Percentiles rank a stretch among this genome's conserved stretches.
These are phyloP conservation scores for Eucalyptus regnans DNA, from an alignment of 345 rosid genomes.

Conservation along the genomic window DNA sequence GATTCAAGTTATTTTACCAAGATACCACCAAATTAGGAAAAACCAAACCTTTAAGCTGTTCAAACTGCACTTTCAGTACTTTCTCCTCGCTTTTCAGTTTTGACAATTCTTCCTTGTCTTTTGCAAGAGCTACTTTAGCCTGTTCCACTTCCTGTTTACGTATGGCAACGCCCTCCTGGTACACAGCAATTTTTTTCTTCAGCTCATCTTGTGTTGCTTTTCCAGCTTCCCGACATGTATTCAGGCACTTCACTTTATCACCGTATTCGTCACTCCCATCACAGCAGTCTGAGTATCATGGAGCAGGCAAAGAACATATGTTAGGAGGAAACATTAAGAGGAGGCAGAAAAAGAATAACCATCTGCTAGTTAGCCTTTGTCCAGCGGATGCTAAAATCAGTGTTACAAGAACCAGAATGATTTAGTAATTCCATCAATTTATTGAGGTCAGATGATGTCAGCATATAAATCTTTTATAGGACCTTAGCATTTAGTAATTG, in stretches of 20 bases:
- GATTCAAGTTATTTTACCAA: not conserved
- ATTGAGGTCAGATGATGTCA: not conserved
- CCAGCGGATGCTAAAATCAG: not conserved
- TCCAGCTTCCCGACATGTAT: slow-evolving; percentile 95
- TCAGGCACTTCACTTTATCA: slow-evolving; percentile 53
- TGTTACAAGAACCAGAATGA: not conserved
- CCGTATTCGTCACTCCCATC: slow-evolving; percentile 98
- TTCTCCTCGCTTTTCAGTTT: slow-evolving; percentile 74
- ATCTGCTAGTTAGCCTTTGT: not conserved
- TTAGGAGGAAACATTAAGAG: not conserved
- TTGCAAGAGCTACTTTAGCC: slow-evolving; percentile 49
- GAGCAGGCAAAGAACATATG: not conserved
- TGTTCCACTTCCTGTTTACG: slow-evolving; percentile 41
- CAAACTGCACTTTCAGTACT: slow-evolving; percentile 55
- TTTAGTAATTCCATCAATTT: not conserved
- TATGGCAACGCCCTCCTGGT: slow-evolving; percentile 47
- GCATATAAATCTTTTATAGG: not conserved
- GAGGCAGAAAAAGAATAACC: not conserved
- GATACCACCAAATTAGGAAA: not conserved
- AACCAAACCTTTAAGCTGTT: slow-evolving; percentile 66
- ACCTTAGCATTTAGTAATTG: not conserved
- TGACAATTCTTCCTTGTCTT: slow-evolving; percentile 60
- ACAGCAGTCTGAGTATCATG: slow-evolving; percentile 66
- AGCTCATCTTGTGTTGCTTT: slow-evolving; percentile 69
- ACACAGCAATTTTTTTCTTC: slow-evolving; percentile 54